These are phyloP conservation scores for Grifola frondosa DNA, from an alignment of 1,284 basidiomycete species.

Conservation along the genomic window DNA sequence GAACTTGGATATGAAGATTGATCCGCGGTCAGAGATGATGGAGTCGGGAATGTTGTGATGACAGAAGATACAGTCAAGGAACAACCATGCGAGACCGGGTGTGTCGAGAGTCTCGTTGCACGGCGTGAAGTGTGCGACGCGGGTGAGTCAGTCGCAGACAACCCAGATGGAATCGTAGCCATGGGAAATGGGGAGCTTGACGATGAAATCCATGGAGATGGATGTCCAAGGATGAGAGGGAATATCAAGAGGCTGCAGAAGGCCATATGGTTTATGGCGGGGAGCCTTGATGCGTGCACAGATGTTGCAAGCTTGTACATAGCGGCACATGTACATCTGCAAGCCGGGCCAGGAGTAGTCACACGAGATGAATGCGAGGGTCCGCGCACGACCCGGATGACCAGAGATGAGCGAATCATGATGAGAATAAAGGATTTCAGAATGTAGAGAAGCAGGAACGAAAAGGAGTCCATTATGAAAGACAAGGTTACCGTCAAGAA, in stretches of 20 bases:
- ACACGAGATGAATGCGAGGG: constrained; percentile 9
- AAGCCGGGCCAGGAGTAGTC: constrained; percentile 30
- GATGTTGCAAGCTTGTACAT: constrained; percentile 25
- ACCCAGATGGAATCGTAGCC: constrained; percentile 37
- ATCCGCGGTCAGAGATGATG: constrained; percentile 36
- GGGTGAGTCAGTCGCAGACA: constrained; percentile 22
- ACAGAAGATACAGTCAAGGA: constrained; percentile 30
- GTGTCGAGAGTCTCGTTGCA: constrained; percentile 26
- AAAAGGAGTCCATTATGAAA: constrained; percentile 35
- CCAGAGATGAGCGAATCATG: constrained; percentile 25
- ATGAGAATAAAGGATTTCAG: constrained; percentile 26
- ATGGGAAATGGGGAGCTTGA: constrained; percentile 31
- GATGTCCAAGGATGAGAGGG: constrained; percentile 32
- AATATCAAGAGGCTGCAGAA: constrained; percentile 23
- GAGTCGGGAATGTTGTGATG: constrained; percentile 33
- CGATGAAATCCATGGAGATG: constrained; percentile 40
- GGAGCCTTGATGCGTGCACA: constrained; percentile 27
- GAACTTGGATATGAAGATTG: constrained; percentile 33
- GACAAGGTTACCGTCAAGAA: constrained; percentile 29
- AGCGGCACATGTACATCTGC: constrained; percentile 17
- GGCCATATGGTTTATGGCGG: constrained; percentile 25
- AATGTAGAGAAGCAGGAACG: constrained; percentile 34
- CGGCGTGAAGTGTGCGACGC: constrained; percentile 31
- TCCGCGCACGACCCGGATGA: constrained; percentile 23
- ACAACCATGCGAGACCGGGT: constrained; percentile 29